These are phyloP conservation scores for Anethum foeniculum DNA, from an alignment of 140 eudicot species.

Conservation along the genomic window DNA sequence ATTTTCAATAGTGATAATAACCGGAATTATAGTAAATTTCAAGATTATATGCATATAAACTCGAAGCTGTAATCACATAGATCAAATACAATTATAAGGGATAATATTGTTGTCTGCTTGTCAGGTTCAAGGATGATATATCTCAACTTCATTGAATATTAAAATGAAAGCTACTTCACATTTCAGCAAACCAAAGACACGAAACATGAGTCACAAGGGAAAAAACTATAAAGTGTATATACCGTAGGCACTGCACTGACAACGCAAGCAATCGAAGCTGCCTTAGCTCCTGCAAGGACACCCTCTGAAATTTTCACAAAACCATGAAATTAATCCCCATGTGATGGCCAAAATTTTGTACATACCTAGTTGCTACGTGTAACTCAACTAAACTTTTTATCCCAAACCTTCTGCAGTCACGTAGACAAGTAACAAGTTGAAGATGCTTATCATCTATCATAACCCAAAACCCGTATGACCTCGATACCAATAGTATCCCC, in stretches of 20 bases:
- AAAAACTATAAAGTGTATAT: conserved; percentile 10
- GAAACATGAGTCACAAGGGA: not conserved
- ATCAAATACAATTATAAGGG: not conserved
- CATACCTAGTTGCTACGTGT: not conserved
- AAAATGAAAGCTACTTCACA: not conserved
- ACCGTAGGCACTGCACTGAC: conserved; percentile 71
- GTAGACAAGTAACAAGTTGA: not conserved
- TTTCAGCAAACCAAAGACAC: not conserved
- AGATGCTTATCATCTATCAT: not conserved
- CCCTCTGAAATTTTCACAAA: conserved; percentile 54
- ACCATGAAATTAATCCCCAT: not conserved
- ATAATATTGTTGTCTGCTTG: not conserved
- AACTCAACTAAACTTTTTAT: not conserved
- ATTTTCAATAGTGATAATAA: conserved; percentile 1
- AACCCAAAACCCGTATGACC: not conserved
- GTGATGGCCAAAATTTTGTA: not conserved
- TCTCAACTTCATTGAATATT: not conserved
- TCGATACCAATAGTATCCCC: not conserved
- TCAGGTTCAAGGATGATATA: not conserved
- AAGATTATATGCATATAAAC: not conserved
- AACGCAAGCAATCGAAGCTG: conserved; percentile 76
- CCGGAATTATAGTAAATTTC: not conserved
- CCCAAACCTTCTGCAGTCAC: not conserved
- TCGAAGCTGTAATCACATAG: not conserved
- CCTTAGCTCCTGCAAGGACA: conserved; percentile 70